phyloP scores from a whole-genome alignment of 805 yeast genomes.

The Myxozyma neotropica region DNA sequence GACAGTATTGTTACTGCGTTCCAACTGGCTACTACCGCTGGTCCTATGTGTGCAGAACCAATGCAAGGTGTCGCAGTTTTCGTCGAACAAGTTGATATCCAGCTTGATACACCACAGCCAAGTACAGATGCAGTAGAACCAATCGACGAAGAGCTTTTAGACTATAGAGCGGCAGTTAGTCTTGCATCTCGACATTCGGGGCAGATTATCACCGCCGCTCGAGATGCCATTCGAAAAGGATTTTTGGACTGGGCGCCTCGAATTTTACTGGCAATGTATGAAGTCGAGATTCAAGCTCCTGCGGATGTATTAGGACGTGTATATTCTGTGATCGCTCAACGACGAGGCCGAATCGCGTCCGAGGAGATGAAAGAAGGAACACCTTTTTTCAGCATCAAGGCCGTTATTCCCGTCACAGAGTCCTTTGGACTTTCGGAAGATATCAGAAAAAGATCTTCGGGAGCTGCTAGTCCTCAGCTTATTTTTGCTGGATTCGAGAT shows the following conservation, averaged over 20 bases:
- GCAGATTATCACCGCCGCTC: constrained; percentile 68
- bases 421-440: constrained; percentile 98
- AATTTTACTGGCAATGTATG: constrained; percentile 85
- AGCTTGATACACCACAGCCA: neutral
- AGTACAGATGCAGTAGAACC: constrained; percentile 33
- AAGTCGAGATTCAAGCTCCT: constrained; percentile 93
- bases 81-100: constrained; percentile 46
- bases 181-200: constrained; percentile 61
- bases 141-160: constrained; percentile 3
- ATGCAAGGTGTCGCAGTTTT: constrained; percentile 76
- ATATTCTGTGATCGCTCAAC: constrained; percentile 86
- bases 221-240: constrained; percentile 70
- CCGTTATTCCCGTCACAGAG: constrained; percentile 88
- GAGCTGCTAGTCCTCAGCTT: constrained; percentile 96
- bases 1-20: constrained; percentile 78
- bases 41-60: constrained; percentile 88
- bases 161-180: neutral
- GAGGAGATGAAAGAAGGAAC: constrained; percentile 99
- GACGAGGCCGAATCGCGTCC: constrained; percentile 80
- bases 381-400: constrained; percentile 86
- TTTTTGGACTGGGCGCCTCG: constrained; percentile 86
- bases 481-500: constrained; percentile 86
- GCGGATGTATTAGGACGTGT: constrained; percentile 95
- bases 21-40: constrained; percentile 77
- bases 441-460: constrained; percentile 87